A percentile compares a stretch with the other conserved stretches of the same genome.
Evolutionary conservation across 1,284 basidiomycete species (phyloP).

Genomic region (Singerocomus inundabilis): DNA sequence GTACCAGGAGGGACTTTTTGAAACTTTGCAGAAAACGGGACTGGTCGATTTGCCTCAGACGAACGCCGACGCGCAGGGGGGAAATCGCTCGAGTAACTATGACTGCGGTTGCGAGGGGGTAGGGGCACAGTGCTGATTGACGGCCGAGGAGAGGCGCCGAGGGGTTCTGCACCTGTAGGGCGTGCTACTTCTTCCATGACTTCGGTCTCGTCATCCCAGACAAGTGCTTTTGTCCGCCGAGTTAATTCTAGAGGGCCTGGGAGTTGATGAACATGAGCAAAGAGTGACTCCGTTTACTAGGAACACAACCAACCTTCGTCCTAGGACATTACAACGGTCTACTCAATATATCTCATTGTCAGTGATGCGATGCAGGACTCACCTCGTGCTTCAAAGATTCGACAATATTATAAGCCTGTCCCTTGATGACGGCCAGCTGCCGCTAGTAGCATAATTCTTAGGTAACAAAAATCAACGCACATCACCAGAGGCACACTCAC

Average conservation of each 20-base stretch:
- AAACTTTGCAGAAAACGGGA: conserved; percentile 77
- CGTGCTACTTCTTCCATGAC: conserved; percentile 53
- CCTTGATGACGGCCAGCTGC: conserved; percentile 88
- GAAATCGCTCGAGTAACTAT: conserved; percentile 61
- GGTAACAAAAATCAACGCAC: conserved; percentile 1
- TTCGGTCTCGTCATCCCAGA: conserved; percentile 85
- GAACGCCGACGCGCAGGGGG: conserved; percentile 67
- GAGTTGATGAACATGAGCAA: conserved; percentile 12
- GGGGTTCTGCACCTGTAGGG: conserved; percentile 36
- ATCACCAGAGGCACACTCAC: conserved; percentile 38
- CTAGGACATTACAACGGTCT: conserved; percentile 10
- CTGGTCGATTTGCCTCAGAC: conserved; percentile 66
- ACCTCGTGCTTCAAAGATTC: conserved; percentile 76
- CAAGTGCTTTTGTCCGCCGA: conserved; percentile 70
- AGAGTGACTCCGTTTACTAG: conserved; percentile 37
- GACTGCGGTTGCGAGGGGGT: conserved; percentile 57
- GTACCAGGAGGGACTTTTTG: conserved; percentile 77
- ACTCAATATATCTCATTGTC: neutral
- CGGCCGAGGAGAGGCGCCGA: conserved; percentile 50
- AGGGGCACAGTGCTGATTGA: conserved; percentile 64
- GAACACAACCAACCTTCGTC: conserved; percentile 32
- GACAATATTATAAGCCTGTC: conserved; percentile 89
- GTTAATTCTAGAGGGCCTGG: conserved; percentile 82
- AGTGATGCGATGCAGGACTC: conserved; percentile 16
- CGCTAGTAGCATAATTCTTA: conserved; percentile 44